Evolutionary conservation across 139 green algal species (phyloP).

Genomic region (Edaphochlamys debaryana): DNA sequence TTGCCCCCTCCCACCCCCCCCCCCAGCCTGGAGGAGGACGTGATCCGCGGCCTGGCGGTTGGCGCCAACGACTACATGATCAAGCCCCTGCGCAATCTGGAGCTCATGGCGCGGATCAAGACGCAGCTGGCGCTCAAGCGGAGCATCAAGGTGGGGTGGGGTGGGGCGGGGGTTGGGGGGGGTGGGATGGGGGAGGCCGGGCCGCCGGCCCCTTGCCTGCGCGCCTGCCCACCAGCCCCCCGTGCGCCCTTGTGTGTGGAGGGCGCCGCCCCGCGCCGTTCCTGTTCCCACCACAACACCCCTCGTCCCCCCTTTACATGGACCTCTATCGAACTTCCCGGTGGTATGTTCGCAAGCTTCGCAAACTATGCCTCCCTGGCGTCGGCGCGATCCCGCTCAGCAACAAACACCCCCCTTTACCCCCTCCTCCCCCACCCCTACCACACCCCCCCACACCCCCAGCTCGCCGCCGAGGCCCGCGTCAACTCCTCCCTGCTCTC

Average conservation of each 20-base stretch:
- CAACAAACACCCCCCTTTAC: too few species aligned
- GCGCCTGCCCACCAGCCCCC: too few species aligned
- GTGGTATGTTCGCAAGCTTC: too few species aligned
- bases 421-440: too few species aligned
- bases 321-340: too few species aligned
- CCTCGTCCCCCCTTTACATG: neutral
- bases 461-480: constrained; percentile 42
- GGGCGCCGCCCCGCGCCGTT: too few species aligned
- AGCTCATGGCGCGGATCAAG: constrained; percentile 61
- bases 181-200: neutral
- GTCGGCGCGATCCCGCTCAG: too few species aligned
- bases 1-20: too few species aligned
- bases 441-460: neutral
- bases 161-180: neutral
- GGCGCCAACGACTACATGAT: constrained; percentile 63
- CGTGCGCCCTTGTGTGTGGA: too few species aligned
- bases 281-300: too few species aligned
- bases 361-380: too few species aligned
- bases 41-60: constrained; percentile 48
- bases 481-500: constrained; percentile 44
- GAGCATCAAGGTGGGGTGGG: constrained; percentile 5
- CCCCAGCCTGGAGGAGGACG: constrained; percentile 50
- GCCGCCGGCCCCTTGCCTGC: too few species aligned
- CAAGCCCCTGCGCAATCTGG: constrained; percentile 44
- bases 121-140: constrained; percentile 53